Evolutionary conservation across 2,329 filamentous ascomycete genomes (phyloP).

Genomic region (Stagonosporopsis cucurbitacearum): DNA sequence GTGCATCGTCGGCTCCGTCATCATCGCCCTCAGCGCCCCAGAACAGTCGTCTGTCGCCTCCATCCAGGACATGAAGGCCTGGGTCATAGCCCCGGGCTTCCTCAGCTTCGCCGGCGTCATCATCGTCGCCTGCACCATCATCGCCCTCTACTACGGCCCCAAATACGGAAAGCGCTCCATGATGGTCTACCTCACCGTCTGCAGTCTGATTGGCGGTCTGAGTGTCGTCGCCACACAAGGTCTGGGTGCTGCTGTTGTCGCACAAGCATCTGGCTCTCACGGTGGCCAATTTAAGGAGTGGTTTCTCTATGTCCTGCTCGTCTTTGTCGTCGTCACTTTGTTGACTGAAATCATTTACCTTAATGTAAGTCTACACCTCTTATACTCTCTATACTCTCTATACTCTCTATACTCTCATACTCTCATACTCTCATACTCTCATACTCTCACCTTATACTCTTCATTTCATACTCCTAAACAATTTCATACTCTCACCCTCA

Average conservation of each 20-base stretch:
- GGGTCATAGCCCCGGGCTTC: conserved; percentile 86
- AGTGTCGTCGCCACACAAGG: conserved; percentile 96
- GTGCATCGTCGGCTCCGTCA: conserved; percentile 89
- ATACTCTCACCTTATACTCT: too few relatives aligned
- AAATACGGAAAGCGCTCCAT: conserved; percentile 95
- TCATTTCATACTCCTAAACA: too few relatives aligned
- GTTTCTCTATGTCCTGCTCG: conserved; percentile 91
- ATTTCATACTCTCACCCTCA: too few relatives aligned
- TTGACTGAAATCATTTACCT: conserved; percentile 94
- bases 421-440: too few relatives aligned
- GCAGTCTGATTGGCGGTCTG: conserved; percentile 90
- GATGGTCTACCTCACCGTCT: conserved; percentile 96
- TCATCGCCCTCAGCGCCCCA: conserved; percentile 94
- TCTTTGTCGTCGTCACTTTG: conserved; percentile 88
- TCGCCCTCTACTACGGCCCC: conserved; percentile 81
- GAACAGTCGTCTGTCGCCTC: conserved; percentile 80
- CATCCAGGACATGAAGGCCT: conserved; percentile 91
- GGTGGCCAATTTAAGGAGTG: conserved; percentile 90
- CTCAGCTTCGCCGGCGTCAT: conserved; percentile 83
- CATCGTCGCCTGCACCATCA: conserved; percentile 72
- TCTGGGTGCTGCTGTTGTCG: conserved; percentile 86
- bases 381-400: too few relatives aligned
- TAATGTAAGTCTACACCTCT: too few relatives aligned
- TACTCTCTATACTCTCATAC: too few relatives aligned
- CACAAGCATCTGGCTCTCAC: conserved; percentile 76